Evolutionary conservation across 108 stramenopile species (phyloP).

Genomic region (Nitzschia sp.): DNA sequence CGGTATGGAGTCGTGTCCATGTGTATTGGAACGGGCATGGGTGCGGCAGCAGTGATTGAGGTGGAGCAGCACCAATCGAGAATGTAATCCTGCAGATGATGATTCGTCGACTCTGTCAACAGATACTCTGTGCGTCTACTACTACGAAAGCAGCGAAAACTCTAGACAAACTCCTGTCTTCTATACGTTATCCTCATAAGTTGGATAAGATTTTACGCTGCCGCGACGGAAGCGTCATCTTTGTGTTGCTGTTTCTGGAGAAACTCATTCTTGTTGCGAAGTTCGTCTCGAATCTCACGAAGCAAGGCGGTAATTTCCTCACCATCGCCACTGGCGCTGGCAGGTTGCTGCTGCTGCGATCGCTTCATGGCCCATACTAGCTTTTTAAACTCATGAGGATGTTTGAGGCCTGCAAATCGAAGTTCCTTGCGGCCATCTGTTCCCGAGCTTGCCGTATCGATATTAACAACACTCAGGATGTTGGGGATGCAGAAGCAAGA

Average conservation of each 20-base stretch:
- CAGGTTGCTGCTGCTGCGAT: not conserved
- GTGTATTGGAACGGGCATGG: slow-evolving; percentile 99
- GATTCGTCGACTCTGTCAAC: no score
- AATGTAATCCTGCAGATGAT: no score
- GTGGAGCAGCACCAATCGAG: slow-evolving; percentile 39
- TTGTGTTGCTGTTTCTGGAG: slow-evolving; percentile 1
- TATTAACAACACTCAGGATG: slow-evolving; percentile 27
- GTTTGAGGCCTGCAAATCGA: slow-evolving; percentile 24
- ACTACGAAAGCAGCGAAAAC: no score
- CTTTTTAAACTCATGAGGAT: slow-evolving; percentile 39
- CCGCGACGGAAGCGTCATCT: no score
- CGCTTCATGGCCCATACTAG: slow-evolving; percentile 49
- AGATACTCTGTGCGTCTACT: no score
- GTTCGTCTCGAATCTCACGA: slow-evolving; percentile 36
- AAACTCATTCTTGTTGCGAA: slow-evolving; percentile 19
- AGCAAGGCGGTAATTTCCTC: slow-evolving; percentile 11
- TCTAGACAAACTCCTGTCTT: no score
- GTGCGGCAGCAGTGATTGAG: slow-evolving; percentile 94
- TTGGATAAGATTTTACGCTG: no score
- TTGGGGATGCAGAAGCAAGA: slow-evolving; percentile 24
- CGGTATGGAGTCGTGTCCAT: slow-evolving; percentile 87
- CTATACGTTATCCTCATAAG: no score
- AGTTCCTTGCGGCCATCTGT: slow-evolving; percentile 18
- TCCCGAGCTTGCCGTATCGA: slow-evolving; percentile 34
- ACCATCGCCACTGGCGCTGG: no score